Base-by-base conservation (phyloP, 2,329 filamentous ascomycete genomes). In the Colletotrichum falcatum region DNA sequence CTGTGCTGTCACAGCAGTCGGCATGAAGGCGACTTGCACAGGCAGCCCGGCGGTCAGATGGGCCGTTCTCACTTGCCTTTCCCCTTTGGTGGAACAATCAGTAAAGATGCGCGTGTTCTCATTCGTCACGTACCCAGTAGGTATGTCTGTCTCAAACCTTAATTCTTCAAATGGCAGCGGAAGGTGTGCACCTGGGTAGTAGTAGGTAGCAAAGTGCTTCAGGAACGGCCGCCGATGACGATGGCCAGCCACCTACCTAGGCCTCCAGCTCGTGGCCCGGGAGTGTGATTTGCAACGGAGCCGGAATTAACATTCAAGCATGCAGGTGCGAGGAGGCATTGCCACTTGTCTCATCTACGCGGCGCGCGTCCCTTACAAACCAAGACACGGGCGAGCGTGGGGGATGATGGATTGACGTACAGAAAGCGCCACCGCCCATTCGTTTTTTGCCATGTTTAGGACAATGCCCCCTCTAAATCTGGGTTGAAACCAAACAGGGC, bases 81-180 rank as follows among this genome's bases (percentile, higher is more conserved):
- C 11, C 42, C 42, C 28, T 30, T 49, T 58, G 53, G 64, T 67
- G 28, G 64, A 59, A 51, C 49, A 58, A 68, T 55, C 64, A 44
- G 53, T 28, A 30, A 28, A 46, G 48, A 59, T 28, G 37, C 35
- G 12, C 23, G 16, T 39, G 16, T 23, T 44, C 16, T 56, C 53
- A 59, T 59, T 68, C 53, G 67, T 63, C 68, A 59, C 35, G n/a
- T n/a, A 20, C 20, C 48, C 39, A 53, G 37, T 26, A n/a, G n/a
- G n/a, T n/a, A n/a, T n/a, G n/a, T n/a, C n/a, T 30, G 59, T 68
- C 44, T 59, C 58, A 70, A 67, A 67, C 64, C 54, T 33, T 63
- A n/a, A 56, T 54, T 53, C 16, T n/a, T 53, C 28, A 53, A 59
- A 51, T 18, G 33, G 28, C 39, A 18, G 14, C n/a, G 37, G 37